Conservation (phyloP, 2,329 filamentous ascomycete species). For the Diatrype stigma region DNA sequence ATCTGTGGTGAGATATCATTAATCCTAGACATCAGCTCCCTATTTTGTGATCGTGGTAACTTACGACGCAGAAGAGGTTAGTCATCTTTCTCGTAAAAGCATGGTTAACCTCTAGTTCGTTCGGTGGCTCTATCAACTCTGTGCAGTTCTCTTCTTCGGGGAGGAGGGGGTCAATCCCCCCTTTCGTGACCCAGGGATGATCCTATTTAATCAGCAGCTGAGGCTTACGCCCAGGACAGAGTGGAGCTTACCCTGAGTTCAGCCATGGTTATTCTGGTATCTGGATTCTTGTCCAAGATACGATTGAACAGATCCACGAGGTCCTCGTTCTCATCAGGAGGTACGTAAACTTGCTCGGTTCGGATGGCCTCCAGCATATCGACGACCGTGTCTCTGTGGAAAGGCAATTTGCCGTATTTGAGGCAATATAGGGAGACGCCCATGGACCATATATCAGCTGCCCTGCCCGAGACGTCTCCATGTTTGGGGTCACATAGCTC, state of each 20-base stretch:
- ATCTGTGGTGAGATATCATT: slow-evolving; percentile 48
- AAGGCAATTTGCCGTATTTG: slow-evolving; percentile 83
- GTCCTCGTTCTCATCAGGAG: slow-evolving; percentile 58
- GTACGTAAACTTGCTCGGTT: slow-evolving; percentile 59
- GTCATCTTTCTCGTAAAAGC: slow-evolving; percentile 90
- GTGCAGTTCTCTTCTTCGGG: slow-evolving; percentile 82
- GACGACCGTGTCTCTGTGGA: slow-evolving; percentile 72
- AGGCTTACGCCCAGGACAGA: not conserved
- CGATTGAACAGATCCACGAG: slow-evolving; percentile 71
- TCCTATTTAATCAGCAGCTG: slow-evolving; percentile 48
- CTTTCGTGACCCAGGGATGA: slow-evolving; percentile 88
- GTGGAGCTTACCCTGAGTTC: slow-evolving; percentile 66
- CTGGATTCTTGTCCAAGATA: slow-evolving; percentile 80
- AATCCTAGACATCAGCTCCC: slow-evolving; percentile 4
- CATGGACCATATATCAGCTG: slow-evolving; percentile 98
- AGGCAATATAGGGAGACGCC: slow-evolving; percentile 92
- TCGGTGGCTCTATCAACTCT: slow-evolving; percentile 75
- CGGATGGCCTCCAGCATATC: slow-evolving; percentile 90
- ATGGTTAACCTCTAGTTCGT: slow-evolving; percentile 82
- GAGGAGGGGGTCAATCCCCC: slow-evolving; percentile 72
- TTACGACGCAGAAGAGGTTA: slow-evolving; percentile 76
- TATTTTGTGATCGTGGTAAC: slow-evolving; percentile 15
- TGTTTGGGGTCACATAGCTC: slow-evolving; percentile 87
- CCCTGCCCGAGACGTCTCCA: slow-evolving; percentile 80
- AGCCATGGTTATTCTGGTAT: slow-evolving; percentile 76